Conservation (phyloP, 148 eudicot species). For the Persicaria tinctoria region DNA sequence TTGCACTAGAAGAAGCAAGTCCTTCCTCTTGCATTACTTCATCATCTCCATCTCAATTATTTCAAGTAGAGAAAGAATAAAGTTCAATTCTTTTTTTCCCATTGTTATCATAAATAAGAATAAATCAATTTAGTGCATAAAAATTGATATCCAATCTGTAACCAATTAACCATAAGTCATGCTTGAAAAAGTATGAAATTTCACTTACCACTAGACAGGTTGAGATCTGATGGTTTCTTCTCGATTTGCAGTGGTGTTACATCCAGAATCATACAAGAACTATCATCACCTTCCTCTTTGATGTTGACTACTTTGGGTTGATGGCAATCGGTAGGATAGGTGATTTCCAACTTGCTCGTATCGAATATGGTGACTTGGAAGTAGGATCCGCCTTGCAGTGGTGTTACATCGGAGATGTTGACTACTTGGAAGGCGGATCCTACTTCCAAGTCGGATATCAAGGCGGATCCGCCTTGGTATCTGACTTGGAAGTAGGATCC, state of each 20-base stretch:
- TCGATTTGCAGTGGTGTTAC: background rate
- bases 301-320: background rate
- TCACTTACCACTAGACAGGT: conserved; percentile 6
- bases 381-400: background rate
- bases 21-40: background rate
- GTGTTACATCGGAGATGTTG: too few relatives aligned
- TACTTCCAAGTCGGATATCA: too few relatives aligned
- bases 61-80: background rate
- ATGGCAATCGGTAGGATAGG: background rate
- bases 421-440: too few relatives aligned
- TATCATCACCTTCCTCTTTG: background rate
- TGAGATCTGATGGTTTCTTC: background rate
- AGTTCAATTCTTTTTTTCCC: background rate
- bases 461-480: too few relatives aligned
- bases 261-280: background rate
- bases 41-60: background rate
- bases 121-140: too few relatives aligned
- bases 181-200: background rate
- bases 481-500: background rate
- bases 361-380: background rate
- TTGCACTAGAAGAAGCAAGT: background rate
- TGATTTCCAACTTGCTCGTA: background rate
- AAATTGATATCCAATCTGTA: background rate
- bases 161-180: background rate
- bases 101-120: background rate